Percentiles rank a stretch among this genome's conserved stretches.
These are phyloP conservation scores for Sphaerostilbella broomeana DNA, from an alignment of 2,329 filamentous ascomycete species.

Conservation along the genomic window DNA sequence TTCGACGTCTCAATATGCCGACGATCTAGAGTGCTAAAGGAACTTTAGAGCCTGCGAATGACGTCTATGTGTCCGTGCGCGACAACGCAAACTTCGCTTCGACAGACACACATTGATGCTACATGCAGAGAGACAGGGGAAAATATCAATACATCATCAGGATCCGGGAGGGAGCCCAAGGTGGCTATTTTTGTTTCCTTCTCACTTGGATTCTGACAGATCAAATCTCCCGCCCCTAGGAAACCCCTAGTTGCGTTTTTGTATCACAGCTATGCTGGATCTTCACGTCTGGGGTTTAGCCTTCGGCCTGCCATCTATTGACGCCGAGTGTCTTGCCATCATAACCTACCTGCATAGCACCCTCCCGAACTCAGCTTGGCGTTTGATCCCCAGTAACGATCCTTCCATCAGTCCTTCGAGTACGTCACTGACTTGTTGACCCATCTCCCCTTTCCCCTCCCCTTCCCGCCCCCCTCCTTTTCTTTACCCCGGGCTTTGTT, in stretches of 20 bases:
- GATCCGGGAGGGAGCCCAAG: too few relatives aligned
- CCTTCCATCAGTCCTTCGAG: conserved; percentile 63
- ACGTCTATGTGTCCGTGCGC: too few relatives aligned
- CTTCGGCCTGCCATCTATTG: conserved; percentile 82
- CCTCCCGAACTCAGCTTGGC: conserved; percentile 56
- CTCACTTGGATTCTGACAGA: neutral
- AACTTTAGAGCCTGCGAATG: too few relatives aligned
- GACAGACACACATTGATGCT: too few relatives aligned
- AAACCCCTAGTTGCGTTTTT: neutral
- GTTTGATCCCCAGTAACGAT: conserved; percentile 67
- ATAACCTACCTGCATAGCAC: conserved; percentile 67
- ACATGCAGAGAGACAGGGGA: too few relatives aligned
- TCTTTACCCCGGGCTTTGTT: neutral
- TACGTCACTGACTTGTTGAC: conserved; percentile 43
- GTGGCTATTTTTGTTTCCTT: neutral
- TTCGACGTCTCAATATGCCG: too few relatives aligned
- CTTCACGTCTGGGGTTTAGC: conserved; percentile 88
- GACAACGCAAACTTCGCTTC: too few relatives aligned
- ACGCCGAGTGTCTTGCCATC: conserved; percentile 80
- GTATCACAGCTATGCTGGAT: conserved; percentile 38
- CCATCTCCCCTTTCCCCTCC: too few relatives aligned
- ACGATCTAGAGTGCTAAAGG: too few relatives aligned
- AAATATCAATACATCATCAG: too few relatives aligned
- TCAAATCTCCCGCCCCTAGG: neutral
- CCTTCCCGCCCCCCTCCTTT: too few relatives aligned